A percentile compares a stretch with the other conserved stretches of the same genome.
phyloP scores from a whole-genome alignment of 352 stramenopile species.

The Peronospora belbahrii region DNA sequence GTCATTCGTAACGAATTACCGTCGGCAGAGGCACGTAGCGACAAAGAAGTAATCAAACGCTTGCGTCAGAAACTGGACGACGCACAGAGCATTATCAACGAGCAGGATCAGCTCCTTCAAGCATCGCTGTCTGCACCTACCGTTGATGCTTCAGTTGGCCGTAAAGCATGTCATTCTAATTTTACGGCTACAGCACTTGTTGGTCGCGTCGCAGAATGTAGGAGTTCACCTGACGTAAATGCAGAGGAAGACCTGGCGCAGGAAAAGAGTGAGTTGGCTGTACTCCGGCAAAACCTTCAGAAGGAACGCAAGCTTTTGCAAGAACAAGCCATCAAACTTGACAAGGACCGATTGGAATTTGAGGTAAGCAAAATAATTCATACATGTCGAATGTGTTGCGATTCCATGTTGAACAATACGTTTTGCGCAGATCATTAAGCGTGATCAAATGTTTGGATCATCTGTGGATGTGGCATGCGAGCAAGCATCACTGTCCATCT shows the following conservation, averaged over 20 bases:
- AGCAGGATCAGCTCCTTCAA: conserved; percentile 70
- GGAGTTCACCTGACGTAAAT: conserved; percentile 18
- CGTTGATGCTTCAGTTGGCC: conserved; percentile 1
- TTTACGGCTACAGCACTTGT: conserved; percentile 3
- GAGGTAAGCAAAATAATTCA: conserved; percentile 35
- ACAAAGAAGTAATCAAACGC: conserved; percentile 39
- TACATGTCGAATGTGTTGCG: conserved; percentile 3
- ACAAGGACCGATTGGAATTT: conserved; percentile 54
- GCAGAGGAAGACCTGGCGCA: conserved; percentile 29
- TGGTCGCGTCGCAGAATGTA: not conserved
- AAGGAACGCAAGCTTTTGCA: conserved; percentile 38
- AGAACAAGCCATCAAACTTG: conserved; percentile 45
- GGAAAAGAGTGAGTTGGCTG: conserved; percentile 28
- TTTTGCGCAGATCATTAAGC: conserved; percentile 30
- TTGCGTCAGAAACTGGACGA: conserved; percentile 63
- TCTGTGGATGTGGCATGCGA: not conserved
- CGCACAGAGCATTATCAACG: conserved; percentile 47
- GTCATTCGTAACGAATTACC: conserved; percentile 43
- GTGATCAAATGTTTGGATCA: conserved; percentile 25
- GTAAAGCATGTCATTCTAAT: conserved; percentile 3
- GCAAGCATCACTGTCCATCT: conserved; percentile 2
- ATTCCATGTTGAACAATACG: conserved; percentile 5
- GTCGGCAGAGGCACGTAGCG: conserved; percentile 20
- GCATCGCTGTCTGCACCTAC: conserved; percentile 31
- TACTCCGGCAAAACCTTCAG: conserved; percentile 32